Conservation (phyloP, 176 grass and related monocot genomes). For the Eragrostis curvula region DNA sequence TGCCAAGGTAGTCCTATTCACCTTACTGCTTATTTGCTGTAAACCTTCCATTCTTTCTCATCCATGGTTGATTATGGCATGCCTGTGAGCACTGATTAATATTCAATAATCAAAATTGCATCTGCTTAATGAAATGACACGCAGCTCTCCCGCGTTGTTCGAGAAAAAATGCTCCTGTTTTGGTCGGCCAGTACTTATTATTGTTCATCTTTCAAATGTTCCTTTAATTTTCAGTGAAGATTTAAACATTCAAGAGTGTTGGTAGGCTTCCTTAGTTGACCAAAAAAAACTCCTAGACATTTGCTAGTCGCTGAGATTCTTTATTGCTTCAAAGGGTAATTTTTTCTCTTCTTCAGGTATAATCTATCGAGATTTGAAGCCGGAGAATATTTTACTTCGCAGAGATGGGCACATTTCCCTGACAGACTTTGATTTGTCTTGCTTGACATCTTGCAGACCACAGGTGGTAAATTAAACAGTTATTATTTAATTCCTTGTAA, state of each 20-base stretch:
- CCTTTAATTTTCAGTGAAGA: background rate
- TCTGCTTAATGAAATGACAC: no score
- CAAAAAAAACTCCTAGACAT: background rate
- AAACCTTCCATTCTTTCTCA: background rate
- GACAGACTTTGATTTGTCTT: constrained; percentile 94
- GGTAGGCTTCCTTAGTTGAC: background rate
- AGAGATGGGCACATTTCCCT: constrained; percentile 81
- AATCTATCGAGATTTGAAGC: constrained; percentile 95
- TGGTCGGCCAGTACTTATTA: background rate
- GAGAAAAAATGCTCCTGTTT: no score
- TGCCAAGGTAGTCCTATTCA: constrained; percentile 71
- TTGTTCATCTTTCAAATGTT: background rate
- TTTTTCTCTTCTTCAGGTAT: constrained; percentile 55
- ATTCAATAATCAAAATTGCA: background rate
- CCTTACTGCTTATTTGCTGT: background rate
- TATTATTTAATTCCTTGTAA: background rate
- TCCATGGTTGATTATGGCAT: background rate
- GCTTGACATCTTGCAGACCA: constrained; percentile 79
- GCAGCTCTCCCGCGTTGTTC: no score
- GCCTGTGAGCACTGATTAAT: background rate
- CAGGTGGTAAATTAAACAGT: constrained; percentile 49
- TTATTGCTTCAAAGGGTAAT: background rate
- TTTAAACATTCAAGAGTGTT: background rate
- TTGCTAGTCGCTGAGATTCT: background rate
- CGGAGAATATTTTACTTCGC: constrained; percentile 91